A percentile compares a stretch with the other conserved stretches of the same genome.
Conservation (phyloP, 768 basidiomycete genomes). For the Coprinopsis marcescibilis region DNA sequence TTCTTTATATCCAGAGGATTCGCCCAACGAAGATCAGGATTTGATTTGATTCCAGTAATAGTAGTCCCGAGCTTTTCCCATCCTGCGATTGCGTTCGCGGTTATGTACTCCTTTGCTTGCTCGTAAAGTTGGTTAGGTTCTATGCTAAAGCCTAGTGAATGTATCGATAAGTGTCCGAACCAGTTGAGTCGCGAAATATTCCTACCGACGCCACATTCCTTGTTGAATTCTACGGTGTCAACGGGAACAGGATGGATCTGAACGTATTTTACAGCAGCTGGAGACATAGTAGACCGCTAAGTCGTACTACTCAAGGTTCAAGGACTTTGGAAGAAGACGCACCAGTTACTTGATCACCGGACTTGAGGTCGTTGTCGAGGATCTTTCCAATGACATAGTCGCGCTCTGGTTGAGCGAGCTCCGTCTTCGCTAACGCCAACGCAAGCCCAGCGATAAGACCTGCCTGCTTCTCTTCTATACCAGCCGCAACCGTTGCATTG, state of each 20-base stretch:
- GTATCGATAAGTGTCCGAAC: conserved; percentile 3
- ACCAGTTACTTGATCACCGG: conserved; percentile 86
- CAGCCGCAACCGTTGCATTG: conserved; percentile 39
- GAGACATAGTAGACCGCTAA: not conserved
- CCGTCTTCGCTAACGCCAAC: conserved; percentile 51
- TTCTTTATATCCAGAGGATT: conserved; percentile 81
- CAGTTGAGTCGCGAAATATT: conserved; percentile 6
- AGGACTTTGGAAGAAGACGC: conserved; percentile 27
- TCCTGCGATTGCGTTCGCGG: conserved; percentile 48
- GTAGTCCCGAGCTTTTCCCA: conserved; percentile 74
- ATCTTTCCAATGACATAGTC: conserved; percentile 64
- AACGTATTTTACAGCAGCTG: conserved; percentile 75
- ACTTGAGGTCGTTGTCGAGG: conserved; percentile 66
- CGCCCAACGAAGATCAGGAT: conserved; percentile 73
- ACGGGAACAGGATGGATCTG: conserved; percentile 56
- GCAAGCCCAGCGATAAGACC: conserved; percentile 65
- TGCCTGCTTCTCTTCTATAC: conserved; percentile 74
- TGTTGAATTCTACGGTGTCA: conserved; percentile 66
- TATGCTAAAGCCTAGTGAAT: conserved; percentile 66
- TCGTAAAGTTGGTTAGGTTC: conserved; percentile 55
- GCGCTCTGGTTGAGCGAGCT: conserved; percentile 47
- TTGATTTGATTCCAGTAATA: conserved; percentile 57
- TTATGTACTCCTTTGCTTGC: conserved; percentile 52
- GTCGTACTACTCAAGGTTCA: not conserved
- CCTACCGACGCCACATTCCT: conserved; percentile 84